These are phyloP conservation scores for Elongisporangium anandrum DNA, from an alignment of 352 stramenopile genomes.

Conservation along the genomic window DNA sequence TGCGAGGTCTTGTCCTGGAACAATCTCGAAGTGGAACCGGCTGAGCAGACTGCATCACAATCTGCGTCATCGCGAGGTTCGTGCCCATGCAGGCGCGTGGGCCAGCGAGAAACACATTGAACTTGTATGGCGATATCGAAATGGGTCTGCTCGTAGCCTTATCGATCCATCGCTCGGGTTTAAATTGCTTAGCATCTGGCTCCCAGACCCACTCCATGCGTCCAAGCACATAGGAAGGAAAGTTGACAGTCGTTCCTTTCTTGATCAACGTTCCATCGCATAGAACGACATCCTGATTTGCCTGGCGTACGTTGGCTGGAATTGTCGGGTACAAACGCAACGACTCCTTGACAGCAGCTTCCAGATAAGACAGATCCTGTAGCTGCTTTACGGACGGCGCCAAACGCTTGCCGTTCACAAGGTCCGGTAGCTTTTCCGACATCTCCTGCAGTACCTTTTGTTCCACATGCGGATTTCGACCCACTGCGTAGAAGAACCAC, in stretches of 20 bases:
- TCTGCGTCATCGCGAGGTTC: constrained; percentile 32
- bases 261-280: constrained; percentile 52
- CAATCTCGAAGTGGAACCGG: constrained; percentile 37
- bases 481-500: constrained; percentile 54
- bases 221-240: constrained; percentile 45
- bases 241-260: constrained; percentile 33
- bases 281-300: constrained; percentile 44
- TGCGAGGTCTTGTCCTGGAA: constrained; percentile 23
- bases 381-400: constrained; percentile 35
- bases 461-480: background rate
- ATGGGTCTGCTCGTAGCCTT: constrained; percentile 17
- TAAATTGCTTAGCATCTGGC: constrained; percentile 32
- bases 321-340: constrained; percentile 53
- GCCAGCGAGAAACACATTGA: constrained; percentile 48
- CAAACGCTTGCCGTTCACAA: constrained; percentile 10
- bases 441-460: constrained; percentile 14
- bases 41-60: constrained; percentile 43
- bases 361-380: constrained; percentile 40
- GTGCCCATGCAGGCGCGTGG: constrained; percentile 43
- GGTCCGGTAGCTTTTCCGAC: constrained; percentile 7
- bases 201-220: constrained; percentile 44
- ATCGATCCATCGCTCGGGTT: constrained; percentile 56
- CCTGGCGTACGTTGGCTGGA: constrained; percentile 25
- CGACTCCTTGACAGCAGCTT: constrained; percentile 53
- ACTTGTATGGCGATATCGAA: constrained; percentile 39